A percentile compares a stretch with the other conserved stretches of the same genome.
phyloP scores from a whole-genome alignment of 2,329 filamentous ascomycete species.

The Penicillium olsonii region DNA sequence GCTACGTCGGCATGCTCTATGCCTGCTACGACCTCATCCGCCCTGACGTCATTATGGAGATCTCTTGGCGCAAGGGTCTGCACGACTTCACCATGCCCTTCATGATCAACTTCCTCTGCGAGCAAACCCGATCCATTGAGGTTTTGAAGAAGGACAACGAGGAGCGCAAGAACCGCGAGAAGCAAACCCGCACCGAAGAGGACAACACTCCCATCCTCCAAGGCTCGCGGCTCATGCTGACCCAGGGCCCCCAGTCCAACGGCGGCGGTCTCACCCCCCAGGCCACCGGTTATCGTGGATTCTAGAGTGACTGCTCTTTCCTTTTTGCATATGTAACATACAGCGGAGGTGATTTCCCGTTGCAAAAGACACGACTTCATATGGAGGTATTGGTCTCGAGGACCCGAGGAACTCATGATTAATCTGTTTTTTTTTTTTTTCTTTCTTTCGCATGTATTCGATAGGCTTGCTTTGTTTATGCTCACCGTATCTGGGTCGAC shows the following conservation, averaged over 20 bases:
- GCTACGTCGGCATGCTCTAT: conserved; percentile 99
- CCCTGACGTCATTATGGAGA: conserved; percentile 87
- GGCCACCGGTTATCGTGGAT: conserved; percentile 71
- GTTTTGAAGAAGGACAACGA: conserved; percentile 93
- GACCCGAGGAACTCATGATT: conserved; percentile 19
- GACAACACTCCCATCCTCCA: conserved; percentile 93
- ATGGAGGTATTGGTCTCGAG: conserved; percentile 8
- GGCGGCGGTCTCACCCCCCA: conserved; percentile 75
- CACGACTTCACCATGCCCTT: conserved; percentile 99
- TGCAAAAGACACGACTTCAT: conserved; percentile 27
- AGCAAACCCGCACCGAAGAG: conserved; percentile 81
- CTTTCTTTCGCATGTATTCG: conserved; percentile 26
- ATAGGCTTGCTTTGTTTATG: conserved; percentile 17
- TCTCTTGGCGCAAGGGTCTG: conserved; percentile 94
- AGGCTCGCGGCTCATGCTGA: conserved; percentile 88
- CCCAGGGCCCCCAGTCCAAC: conserved; percentile 84
- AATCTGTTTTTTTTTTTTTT: conserved; percentile 20
- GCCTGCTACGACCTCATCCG: conserved; percentile 97
- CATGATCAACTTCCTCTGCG: conserved; percentile 97
- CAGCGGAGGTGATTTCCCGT: conserved; percentile 30
- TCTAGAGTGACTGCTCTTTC: conserved; percentile 41
- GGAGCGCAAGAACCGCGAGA: conserved; percentile 73
- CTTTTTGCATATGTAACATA: conserved; percentile 37
- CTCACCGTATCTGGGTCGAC: conserved; percentile 10
- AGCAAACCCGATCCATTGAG: conserved; percentile 85